Conservation (phyloP, 176 grass and related monocot genomes). For the Elymus sibiricus region DNA sequence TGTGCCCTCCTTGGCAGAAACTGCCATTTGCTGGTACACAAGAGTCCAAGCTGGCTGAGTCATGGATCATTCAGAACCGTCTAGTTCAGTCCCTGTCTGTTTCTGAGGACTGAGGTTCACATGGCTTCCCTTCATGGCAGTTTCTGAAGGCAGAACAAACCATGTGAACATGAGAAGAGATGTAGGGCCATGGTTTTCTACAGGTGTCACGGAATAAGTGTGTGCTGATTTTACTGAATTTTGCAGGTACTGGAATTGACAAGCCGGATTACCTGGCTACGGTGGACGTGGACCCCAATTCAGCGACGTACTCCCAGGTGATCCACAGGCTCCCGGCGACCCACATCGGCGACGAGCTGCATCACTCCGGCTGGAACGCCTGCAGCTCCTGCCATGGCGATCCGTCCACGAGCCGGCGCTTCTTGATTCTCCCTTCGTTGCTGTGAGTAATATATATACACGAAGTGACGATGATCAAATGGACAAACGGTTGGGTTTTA, state of each 20-base stretch:
- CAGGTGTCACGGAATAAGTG: not conserved
- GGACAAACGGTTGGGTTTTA: not conserved
- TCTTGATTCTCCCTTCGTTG: conserved; percentile 76
- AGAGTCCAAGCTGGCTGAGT: not conserved
- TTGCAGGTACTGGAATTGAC: conserved; percentile 79
- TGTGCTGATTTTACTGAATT: not conserved
- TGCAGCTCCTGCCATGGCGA: conserved; percentile 94
- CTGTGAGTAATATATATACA: conserved; percentile 43
- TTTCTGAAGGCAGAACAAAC: not conserved
- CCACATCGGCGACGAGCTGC: conserved; percentile 80
- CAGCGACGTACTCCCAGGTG: conserved; percentile 80
- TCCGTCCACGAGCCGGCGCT: conserved; percentile 53
- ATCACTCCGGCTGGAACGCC: conserved; percentile 93
- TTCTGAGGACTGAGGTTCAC: conserved; percentile 17
- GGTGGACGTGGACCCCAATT: conserved; percentile 74
- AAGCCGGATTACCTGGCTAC: conserved; percentile 87
- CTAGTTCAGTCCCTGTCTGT: not conserved
- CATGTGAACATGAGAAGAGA: not conserved
- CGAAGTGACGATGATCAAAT: not conserved
- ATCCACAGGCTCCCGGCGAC: conserved; percentile 73
- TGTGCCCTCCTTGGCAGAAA: not conserved
- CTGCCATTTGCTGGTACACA: not conserved
- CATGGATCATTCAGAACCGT: not conserved
- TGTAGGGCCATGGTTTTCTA: not conserved
- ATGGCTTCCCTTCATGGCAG: not conserved